These are phyloP conservation scores for Fusarium sp. DNA, from an alignment of 2,329 filamentous ascomycete genomes.

Conservation along the genomic window DNA sequence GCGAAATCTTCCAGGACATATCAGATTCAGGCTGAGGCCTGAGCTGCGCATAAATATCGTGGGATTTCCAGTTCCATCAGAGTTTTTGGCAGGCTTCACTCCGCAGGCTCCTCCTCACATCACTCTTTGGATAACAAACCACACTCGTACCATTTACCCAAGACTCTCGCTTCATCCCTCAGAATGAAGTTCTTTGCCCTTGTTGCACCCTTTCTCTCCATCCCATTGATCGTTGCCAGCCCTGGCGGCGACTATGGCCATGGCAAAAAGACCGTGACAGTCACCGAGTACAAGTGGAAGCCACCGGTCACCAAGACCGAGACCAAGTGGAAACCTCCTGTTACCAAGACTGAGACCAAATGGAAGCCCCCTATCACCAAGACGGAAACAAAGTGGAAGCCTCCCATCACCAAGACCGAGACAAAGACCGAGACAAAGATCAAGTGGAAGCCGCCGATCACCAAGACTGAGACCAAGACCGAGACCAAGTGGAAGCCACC, in stretches of 20 bases:
- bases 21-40: neutral
- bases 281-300: neutral
- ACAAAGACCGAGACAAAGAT: neutral
- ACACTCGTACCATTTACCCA: neutral
- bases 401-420: neutral
- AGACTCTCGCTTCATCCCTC: neutral
- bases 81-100: neutral
- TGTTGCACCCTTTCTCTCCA: neutral
- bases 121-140: slow-evolving; percentile 1
- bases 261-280: neutral
- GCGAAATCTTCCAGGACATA: neutral
- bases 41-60: neutral
- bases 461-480: neutral
- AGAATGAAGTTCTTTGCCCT: neutral
- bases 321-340: too few species aligned
- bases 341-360: too few species aligned
- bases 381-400: neutral
- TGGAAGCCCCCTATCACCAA: neutral
- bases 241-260: neutral
- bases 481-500: neutral
- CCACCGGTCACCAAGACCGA: neutral
- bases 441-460: neutral
- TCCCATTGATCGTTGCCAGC: neutral
- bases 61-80: neutral
- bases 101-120: neutral